Conservation (phyloP, 2,329 filamentous ascomycete genomes). For the Fusarium sp. region DNA sequence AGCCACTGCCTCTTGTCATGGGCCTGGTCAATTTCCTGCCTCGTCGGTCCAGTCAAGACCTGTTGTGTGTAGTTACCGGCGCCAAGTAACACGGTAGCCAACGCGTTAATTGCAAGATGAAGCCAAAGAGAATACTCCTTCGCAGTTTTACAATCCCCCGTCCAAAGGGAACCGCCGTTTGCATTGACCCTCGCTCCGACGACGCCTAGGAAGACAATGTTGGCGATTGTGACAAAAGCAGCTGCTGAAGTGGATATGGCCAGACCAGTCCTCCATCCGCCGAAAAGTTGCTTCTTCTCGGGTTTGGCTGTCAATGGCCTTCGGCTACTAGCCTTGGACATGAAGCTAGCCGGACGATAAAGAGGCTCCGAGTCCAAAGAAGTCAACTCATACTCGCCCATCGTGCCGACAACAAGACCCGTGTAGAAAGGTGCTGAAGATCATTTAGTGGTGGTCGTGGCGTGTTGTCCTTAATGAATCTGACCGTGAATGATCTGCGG, state of each 20-base stretch:
- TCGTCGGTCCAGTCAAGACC: conserved; percentile 1
- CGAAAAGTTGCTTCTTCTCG: not conserved
- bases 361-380: not conserved
- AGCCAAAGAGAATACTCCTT: not conserved
- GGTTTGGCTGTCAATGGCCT: not conserved
- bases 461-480: not conserved
- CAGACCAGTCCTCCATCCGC: not conserved
- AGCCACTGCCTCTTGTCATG: not conserved
- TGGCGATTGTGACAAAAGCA: not conserved
- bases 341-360: not conserved
- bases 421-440: not conserved
- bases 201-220: not conserved
- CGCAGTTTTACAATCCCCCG: not conserved
- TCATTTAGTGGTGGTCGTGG: not conserved
- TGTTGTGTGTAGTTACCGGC: not conserved
- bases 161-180: not conserved
- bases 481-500: not conserved
- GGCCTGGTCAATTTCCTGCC: conserved; percentile 1
- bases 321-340: not conserved
- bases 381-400: not conserved
- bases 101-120: not conserved
- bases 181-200: not conserved
- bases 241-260: not conserved
- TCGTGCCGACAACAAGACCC: not conserved
- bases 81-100: not conserved